Base-by-base conservation (phyloP, 2,329 filamentous ascomycete genomes). In the Aureobasidium sp. region DNA sequence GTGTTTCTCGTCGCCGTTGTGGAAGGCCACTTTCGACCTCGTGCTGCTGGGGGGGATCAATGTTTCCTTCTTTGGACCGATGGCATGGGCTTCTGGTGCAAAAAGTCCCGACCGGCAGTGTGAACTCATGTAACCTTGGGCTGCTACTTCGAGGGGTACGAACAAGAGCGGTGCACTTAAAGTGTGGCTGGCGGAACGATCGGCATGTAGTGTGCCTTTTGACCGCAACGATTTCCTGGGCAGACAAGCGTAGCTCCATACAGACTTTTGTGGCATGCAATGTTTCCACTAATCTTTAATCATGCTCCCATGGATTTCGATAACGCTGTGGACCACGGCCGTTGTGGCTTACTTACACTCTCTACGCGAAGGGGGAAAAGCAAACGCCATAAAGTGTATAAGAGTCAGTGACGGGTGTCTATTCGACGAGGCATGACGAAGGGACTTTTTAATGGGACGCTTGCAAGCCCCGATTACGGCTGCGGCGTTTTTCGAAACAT, bases 281-380 rank as follows among this genome's bases (percentile, higher is more conserved):
- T 51, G 57, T 60, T 60, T 60, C 57, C 57, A 60, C 45, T 60
- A 51, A 60, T 49, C 14, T 45, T 60, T 42, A 60, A 60, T 49
- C 42, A 51, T 31, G 36, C 11, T 41, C 42, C 57, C 57, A 60
- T 34, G 57, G 57, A 25, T 31, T 49, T 31, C 2, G 11, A 7
- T 45, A 60, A 60, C 57, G 57, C 42, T 49, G 57, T 51, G 44
- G 57, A 34, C 45, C 45, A 9, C 0, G 12, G 12, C 45, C 57
- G 45, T 51, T 60, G 56, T 60, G 57, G 45, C 57, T 60, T 60
- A 3, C 17, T 20, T n/a, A 47, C 55, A 29, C 42, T 58, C 22
- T 58, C 53, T 41, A 60, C 8, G 57, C 57, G 45, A 60, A 17
- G 31, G 7, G 31, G 57, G 17, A 27, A 49, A 60, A 60, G 44